Percentiles rank a stretch among this genome's conserved stretches.
These are phyloP conservation scores for Pichia deserticola DNA, from an alignment of 805 yeast species.

Conservation along the genomic window DNA sequence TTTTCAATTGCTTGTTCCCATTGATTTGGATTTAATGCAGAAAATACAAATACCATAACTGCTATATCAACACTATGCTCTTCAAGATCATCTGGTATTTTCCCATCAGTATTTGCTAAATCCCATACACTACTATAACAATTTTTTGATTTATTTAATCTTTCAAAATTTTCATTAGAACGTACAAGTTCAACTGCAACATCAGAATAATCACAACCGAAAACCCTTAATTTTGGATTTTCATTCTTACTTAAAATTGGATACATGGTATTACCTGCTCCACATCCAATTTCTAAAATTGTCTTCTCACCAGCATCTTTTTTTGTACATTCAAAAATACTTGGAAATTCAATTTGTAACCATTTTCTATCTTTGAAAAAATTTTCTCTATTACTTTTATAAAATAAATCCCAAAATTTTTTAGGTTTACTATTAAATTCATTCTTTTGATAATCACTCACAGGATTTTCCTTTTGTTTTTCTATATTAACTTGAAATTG, in stretches of 20 bases:
- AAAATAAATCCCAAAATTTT: conserved; percentile 91
- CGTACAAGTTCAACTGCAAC: conserved; percentile 85
- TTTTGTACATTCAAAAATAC: conserved; percentile 69
- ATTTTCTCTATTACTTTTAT: conserved; percentile 82
- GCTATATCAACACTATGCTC: conserved; percentile 81
- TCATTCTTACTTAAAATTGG: conserved; percentile 80
- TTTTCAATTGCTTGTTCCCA: conserved; percentile 80
- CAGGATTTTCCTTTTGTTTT: conserved; percentile 76
- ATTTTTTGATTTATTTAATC: conserved; percentile 15
- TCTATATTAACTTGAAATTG: conserved; percentile 47
- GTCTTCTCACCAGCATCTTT: conserved; percentile 62
- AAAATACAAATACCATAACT: conserved; percentile 91
- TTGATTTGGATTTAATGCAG: conserved; percentile 86
- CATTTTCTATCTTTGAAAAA: conserved; percentile 96
- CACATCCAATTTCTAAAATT: conserved; percentile 92
- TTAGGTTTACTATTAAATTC: conserved; percentile 82
- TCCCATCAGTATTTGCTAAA: conserved; percentile 65
- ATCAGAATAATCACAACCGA: conserved; percentile 85
- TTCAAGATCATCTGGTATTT: conserved; percentile 77
- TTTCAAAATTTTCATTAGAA: conserved; percentile 50
- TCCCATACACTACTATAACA: conserved; percentile 95
- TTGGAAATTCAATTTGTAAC: conserved; percentile 91
- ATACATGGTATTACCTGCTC: conserved; percentile 95
- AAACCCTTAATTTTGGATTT: conserved; percentile 64
- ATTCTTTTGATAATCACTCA: conserved; percentile 76